A percentile compares a stretch with the other conserved stretches of the same genome.
Evolutionary conservation across 345 rosid genomes (phyloP).

Genomic region (Eucalyptus erythrocorys): DNA sequence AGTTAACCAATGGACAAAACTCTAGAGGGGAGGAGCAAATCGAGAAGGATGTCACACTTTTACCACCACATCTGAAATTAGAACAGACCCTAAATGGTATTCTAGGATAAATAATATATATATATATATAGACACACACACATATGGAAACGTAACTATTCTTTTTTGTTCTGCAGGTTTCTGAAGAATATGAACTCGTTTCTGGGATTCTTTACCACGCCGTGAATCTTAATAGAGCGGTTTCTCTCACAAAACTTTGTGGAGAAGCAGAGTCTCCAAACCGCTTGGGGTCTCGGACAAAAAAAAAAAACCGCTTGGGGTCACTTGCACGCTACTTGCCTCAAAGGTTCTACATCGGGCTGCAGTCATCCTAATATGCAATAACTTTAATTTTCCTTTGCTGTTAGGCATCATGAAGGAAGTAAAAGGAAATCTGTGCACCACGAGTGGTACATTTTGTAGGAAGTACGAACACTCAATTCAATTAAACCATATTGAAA

Average conservation of each 20-base stretch:
- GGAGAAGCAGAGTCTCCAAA: slow-evolving; percentile 80
- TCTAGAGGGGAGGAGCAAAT: not conserved
- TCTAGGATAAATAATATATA: not conserved
- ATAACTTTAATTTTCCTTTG: too few species aligned
- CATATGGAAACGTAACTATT: too few species aligned
- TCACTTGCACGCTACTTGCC: slow-evolving; percentile 78
- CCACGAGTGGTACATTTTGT: too few species aligned
- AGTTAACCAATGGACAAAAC: not conserved
- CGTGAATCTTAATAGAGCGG: slow-evolving; percentile 74
- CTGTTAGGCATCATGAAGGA: too few species aligned
- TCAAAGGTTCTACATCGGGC: slow-evolving; percentile 46
- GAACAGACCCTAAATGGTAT: not conserved
- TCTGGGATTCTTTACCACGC: slow-evolving; percentile 94
- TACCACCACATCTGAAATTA: not conserved
- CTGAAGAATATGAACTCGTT: slow-evolving; percentile 76
- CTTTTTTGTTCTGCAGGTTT: slow-evolving; percentile 44
- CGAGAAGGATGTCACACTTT: not conserved
- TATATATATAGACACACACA: too few species aligned
- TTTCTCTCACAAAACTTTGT: slow-evolving; percentile 61
- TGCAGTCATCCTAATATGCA: too few species aligned
- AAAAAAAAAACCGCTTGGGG: slow-evolving; percentile 19
- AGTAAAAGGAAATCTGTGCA: too few species aligned
- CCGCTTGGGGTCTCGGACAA: not conserved
- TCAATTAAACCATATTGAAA: too few species aligned
- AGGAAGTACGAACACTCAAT: too few species aligned